phyloP scores from a whole-genome alignment of 1,139 yeast genomes.

The Suhomyces bribrorum region DNA sequence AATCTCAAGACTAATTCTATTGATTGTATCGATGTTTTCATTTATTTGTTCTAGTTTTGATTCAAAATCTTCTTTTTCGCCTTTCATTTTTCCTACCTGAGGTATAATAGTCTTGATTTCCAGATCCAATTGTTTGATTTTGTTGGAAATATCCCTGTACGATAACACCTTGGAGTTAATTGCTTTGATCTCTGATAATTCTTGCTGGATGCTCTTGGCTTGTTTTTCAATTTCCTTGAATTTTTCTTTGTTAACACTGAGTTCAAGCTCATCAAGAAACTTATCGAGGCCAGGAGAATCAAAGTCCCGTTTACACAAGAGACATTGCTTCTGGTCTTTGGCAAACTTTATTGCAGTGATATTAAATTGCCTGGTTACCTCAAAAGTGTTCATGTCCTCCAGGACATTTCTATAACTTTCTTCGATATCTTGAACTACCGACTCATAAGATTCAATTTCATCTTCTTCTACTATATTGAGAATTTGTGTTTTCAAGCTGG shows the following conservation, averaged over 20 bases:
- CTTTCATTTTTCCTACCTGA: background rate
- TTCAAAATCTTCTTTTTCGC: conserved; percentile 16
- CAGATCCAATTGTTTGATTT: conserved; percentile 15
- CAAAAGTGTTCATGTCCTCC: conserved; percentile 63
- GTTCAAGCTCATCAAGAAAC: conserved; percentile 36
- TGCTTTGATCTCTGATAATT: conserved; percentile 26
- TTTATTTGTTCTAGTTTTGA: conserved; percentile 18
- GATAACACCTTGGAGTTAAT: conserved; percentile 31
- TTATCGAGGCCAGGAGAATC: conserved; percentile 37
- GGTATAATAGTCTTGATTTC: conserved; percentile 11
- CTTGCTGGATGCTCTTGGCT: conserved; percentile 34
- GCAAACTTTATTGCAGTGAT: conserved; percentile 65
- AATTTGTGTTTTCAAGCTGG: conserved; percentile 22
- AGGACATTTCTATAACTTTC: conserved; percentile 58
- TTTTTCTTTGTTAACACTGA: conserved; percentile 38
- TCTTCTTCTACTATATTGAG: conserved; percentile 39
- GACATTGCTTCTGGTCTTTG: conserved; percentile 54
- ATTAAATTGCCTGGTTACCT: conserved; percentile 66
- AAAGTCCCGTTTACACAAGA: conserved; percentile 66
- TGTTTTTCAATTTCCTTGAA: conserved; percentile 38
- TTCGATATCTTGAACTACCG: conserved; percentile 56
- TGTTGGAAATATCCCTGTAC: conserved; percentile 24
- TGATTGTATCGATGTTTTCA: conserved; percentile 14
- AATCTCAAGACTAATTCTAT: conserved; percentile 29
- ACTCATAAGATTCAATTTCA: conserved; percentile 52